Conservation (phyloP, 2,329 filamentous ascomycete genomes). For the Curvularia lunata region DNA sequence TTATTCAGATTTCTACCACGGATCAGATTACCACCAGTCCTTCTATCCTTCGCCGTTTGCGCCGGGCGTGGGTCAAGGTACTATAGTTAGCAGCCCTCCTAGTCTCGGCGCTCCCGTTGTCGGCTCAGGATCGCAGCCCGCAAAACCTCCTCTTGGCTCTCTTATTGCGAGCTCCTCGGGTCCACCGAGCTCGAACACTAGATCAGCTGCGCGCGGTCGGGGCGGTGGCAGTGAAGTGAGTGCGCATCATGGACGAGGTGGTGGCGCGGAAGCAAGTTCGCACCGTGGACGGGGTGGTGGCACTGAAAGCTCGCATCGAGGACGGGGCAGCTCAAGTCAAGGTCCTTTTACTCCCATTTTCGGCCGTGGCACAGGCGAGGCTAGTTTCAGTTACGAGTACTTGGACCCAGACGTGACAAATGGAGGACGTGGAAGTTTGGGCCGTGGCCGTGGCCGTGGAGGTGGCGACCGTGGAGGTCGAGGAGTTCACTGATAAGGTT, state of each 20-base stretch:
- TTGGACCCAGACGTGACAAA: not conserved
- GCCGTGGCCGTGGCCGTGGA: conserved; percentile 2
- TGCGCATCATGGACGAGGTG: conserved; percentile 2
- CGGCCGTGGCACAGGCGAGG: not conserved
- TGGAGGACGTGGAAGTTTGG: not conserved
- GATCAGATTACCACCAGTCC: not conserved
- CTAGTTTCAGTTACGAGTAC: too few relatives aligned
- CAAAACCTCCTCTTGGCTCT: not conserved
- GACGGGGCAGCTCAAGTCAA: not conserved
- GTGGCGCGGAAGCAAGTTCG: not conserved
- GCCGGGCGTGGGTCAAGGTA: too few relatives aligned
- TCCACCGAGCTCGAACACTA: conserved; percentile 8
- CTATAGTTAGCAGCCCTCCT: not conserved
- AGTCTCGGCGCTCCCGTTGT: not conserved
- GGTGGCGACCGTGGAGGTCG: not conserved
- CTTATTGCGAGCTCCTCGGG: not conserved
- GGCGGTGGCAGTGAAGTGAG: not conserved
- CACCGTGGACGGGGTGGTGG: conserved; percentile 1
- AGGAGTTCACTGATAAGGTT: not conserved
- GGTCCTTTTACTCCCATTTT: not conserved
- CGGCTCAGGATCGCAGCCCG: not conserved
- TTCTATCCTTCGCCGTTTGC: not conserved
- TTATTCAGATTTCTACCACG: not conserved
- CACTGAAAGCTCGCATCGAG: not conserved
- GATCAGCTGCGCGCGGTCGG: conserved; percentile 8